A percentile compares a stretch with the other conserved stretches of the same genome.
phyloP scores from a whole-genome alignment of 2,329 filamentous ascomycete species.

The Microsporum audouinii region DNA sequence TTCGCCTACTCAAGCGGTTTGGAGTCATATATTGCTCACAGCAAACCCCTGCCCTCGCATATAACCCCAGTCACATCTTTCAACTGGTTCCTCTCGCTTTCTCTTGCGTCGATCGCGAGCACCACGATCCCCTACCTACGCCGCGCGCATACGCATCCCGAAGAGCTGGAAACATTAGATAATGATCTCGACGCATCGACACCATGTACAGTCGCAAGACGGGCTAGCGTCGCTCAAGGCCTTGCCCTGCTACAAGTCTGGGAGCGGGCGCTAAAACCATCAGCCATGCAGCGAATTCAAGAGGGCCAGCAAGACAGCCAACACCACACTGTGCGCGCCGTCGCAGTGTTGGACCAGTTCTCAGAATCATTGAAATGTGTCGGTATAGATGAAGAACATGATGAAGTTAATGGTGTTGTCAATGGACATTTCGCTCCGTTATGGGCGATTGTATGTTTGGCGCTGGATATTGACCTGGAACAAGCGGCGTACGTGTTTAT shows the following conservation, averaged over 20 bases:
- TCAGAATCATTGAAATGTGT: constrained; percentile 28
- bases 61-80: constrained; percentile 35
- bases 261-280: constrained; percentile 42
- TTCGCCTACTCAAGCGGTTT: constrained; percentile 55
- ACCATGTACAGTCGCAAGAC: constrained; percentile 50
- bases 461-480: constrained; percentile 41
- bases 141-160: constrained; percentile 41
- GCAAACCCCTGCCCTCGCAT: constrained; percentile 29
- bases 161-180: constrained; percentile 43
- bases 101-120: constrained; percentile 46
- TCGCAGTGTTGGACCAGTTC: constrained; percentile 28
- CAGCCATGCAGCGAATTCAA: constrained; percentile 14
- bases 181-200: constrained; percentile 54
- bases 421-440: constrained; percentile 50
- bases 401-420: constrained; percentile 17
- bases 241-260: constrained; percentile 49
- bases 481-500: constrained; percentile 52
- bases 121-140: constrained; percentile 51
- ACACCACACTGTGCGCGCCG: constrained; percentile 10
- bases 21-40: constrained; percentile 53
- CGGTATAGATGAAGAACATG: constrained; percentile 19
- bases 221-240: constrained; percentile 51
- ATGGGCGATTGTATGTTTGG: constrained; percentile 46
- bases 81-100: constrained; percentile 46
- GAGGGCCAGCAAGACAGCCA: background rate